These are phyloP conservation scores for Nicotiana rustica DNA, from an alignment of 305 asterid species.

Conservation along the genomic window DNA sequence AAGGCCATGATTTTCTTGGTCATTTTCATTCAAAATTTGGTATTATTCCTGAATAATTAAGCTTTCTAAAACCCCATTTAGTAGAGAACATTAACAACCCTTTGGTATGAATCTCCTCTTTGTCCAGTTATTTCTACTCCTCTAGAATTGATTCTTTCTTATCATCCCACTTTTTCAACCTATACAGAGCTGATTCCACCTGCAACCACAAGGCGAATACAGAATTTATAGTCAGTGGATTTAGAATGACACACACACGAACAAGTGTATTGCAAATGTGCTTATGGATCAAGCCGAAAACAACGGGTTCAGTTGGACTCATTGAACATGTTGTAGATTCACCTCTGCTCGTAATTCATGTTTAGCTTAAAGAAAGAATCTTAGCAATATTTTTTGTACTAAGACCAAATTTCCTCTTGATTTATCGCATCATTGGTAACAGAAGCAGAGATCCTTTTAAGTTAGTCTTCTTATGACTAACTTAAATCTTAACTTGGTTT, in stretches of 20 bases:
- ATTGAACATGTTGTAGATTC: background rate
- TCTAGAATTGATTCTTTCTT: slow-evolving; percentile 26
- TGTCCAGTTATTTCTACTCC: slow-evolving; percentile 5
- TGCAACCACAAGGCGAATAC: background rate
- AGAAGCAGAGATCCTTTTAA: background rate
- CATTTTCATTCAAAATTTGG: background rate
- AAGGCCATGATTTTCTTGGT: background rate
- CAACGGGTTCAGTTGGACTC: background rate
- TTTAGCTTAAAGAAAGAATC: background rate
- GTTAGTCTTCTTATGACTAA: background rate
- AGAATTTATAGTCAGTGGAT: background rate
- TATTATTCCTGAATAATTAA: background rate
- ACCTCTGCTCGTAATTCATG: background rate
- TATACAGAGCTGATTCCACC: slow-evolving; percentile 32
- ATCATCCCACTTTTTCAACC: slow-evolving; percentile 28
- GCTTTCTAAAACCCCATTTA: background rate
- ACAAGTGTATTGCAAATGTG: background rate
- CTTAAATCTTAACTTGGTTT: background rate
- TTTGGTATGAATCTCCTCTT: slow-evolving; percentile 30
- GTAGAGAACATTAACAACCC: background rate
- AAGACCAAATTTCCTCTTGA: background rate
- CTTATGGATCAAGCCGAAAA: background rate
- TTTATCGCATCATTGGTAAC: background rate
- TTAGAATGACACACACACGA: background rate
- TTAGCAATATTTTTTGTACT: background rate